Evolutionary conservation across 176 grass and related monocot species (phyloP).

Genomic region (Miscanthus lutarioriparius): DNA sequence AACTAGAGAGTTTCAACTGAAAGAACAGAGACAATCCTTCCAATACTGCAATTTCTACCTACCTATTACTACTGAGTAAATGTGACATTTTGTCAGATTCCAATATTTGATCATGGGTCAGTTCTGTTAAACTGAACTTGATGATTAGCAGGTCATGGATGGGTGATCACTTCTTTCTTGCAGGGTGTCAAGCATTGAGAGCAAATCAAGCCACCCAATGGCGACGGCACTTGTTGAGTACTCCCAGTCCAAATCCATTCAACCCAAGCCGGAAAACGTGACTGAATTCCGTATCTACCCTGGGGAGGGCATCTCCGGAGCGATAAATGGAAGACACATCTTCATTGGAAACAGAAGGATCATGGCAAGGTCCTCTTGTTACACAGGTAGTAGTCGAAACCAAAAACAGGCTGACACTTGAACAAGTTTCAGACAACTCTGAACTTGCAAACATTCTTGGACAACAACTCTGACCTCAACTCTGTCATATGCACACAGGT

Average conservation of each 20-base stretch:
- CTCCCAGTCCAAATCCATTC: constrained; percentile 48
- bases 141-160: neutral
- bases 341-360: constrained; percentile 64
- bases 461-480: no score
- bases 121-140: neutral
- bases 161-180: neutral
- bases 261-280: constrained; percentile 49
- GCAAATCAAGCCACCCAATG: constrained; percentile 89
- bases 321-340: constrained; percentile 49
- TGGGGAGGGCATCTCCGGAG: constrained; percentile 66
- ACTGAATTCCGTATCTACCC: constrained; percentile 55
- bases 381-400: no score
- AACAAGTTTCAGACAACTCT: no score
- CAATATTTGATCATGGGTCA: neutral
- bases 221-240: constrained; percentile 68
- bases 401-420: no score
- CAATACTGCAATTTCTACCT: no score
- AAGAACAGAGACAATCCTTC: neutral
- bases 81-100: neutral
- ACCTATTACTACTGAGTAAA: neutral
- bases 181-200: constrained; percentile 82
- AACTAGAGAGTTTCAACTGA: neutral
- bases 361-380: constrained; percentile 37
- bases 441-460: no score
- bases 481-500: no score